Base-by-base conservation (phyloP, 116 monocot genomes). In the Iris pallida region DNA sequence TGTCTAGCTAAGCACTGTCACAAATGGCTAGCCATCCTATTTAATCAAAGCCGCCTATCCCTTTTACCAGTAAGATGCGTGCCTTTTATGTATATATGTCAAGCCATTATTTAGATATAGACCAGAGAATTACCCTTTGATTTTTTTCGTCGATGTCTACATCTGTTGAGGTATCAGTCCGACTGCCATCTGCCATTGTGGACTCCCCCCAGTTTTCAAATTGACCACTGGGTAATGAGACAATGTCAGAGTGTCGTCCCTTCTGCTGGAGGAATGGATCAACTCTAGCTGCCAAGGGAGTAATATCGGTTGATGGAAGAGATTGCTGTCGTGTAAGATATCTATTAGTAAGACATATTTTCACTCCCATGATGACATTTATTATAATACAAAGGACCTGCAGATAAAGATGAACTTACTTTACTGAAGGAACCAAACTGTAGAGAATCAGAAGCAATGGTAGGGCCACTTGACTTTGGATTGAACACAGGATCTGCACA, bases 161-260 rank as follows among this genome's bases (percentile, higher is more conserved):
- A 76, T 94, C 90, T 70, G 90, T 90, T 19, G 94, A 94, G 46
- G 90, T 90, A 72, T 94, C 90, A 42, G 90, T 93, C 60, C 75
- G 85, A 73, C 94, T 90, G 7, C 74, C 61, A 65, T 86, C 83
- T 59, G 80, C 86, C 93, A 93, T 89, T 42, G 62, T 74, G 16
- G 80, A 86, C 53, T 79, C 85, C 53, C 73, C 76, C 83, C 79
- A 85, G 65, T 79, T 86, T 63, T 83, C 80, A 74, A 76, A 64
- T 9, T 76, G 73, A 59, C 64, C 55, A 68, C 66, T 63, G 20
- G 75, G 55, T 19, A 70, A 5, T 12, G 67, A 71, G 51, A 46
- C 71, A 56, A 79, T 56, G 57, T 76, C 74, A 20, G 73, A 8
- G 64, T 69, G 70, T 43, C 60, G 61, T 54, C 61, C 73, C 11